phyloP scores from a whole-genome alignment of 208 protist species.

The Trypanosoma conorhini region DNA sequence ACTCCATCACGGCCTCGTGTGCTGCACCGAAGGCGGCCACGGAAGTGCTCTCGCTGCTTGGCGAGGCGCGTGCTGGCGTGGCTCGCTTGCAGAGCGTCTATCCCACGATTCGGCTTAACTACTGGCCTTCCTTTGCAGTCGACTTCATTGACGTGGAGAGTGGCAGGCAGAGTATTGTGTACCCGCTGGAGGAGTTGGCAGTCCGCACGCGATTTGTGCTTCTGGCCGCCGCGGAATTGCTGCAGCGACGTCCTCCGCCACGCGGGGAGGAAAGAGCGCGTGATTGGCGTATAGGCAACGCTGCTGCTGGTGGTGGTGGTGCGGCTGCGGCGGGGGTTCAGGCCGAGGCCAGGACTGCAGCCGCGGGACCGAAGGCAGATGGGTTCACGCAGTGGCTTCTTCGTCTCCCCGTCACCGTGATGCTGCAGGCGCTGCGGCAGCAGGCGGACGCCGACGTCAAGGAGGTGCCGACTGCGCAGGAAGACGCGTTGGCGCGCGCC shows the following conservation, averaged over 20 bases:
- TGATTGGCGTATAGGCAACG: not conserved
- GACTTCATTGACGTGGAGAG: not conserved
- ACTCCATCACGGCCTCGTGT: not conserved
- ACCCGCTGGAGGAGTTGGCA: slow-evolving; percentile 38
- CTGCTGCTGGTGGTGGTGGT: not conserved
- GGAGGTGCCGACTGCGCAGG: not conserved
- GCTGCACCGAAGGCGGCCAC: not conserved
- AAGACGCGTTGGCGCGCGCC: not conserved
- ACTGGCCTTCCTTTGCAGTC: not conserved
- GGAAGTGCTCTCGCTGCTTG: slow-evolving; percentile 16
- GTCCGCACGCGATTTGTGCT: slow-evolving; percentile 35
- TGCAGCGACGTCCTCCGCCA: not conserved
- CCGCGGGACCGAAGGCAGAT: not conserved
- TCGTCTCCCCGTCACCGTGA: slow-evolving; percentile 11
- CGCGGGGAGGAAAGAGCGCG: not conserved
- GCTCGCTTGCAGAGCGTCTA: slow-evolving; percentile 16
- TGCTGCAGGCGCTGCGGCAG: slow-evolving; percentile 12
- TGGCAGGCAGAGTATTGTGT: slow-evolving; percentile 5
- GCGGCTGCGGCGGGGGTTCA: not conserved
- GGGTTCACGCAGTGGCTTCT: slow-evolving; percentile 9
- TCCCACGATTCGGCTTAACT: slow-evolving; percentile 24
- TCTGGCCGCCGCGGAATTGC: slow-evolving; percentile 13
- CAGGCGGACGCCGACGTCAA: not conserved
- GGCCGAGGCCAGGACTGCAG: not conserved
- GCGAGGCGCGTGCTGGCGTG: not conserved